Base-by-base conservation (phyloP, 148 eudicot genomes). In the Fagopyrum homotropicum region DNA sequence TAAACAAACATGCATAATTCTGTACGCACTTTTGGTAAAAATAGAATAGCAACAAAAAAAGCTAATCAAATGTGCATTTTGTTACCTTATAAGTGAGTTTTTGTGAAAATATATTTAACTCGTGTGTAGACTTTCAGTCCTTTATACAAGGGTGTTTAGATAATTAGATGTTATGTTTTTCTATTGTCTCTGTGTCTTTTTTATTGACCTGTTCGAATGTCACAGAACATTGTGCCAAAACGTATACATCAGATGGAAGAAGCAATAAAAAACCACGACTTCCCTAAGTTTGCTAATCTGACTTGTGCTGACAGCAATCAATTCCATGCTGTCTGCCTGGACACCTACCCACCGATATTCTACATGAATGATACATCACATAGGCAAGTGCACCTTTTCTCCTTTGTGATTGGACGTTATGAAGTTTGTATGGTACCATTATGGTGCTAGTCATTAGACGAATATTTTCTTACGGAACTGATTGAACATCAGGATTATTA, bases 351-450 rank as follows among this genome's bases (percentile, higher is more conserved):
- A 19, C 98, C 98, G 15, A 90, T 94, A 74, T 91, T 91, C 79
- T 94, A 94, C 85, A 90, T 94, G 96, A 94, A 94, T 80, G 98
- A 91, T 75, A 94, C 98, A 75, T 94, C 98, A 69, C 98, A 92
- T 59, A 90, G 89, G 98, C 81, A 80, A 84, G 88, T 29, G 16
- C 69, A 2, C 43, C 10, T 59, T 59, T 59, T 22, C 29, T 0
- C 66, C 1, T 4, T 6, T 57, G 63, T 59, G 59, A 55, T 16
- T 59, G 22, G 26, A 7, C 35, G 9, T 22, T 35, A 35, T 35
- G 40, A 1, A 35, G 40, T 22, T 59, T 10, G 35, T 22, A 9
- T 1, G 7, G 40, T 59, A 15, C 15, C 61, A 56, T 6, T 56
- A 7, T 17, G 66, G 14, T 59, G 66, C 9, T 11, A 59, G 12